These are phyloP conservation scores for Chaetomidium leptoderma DNA, from an alignment of 495 filamentous ascomycete genomes.

Conservation along the genomic window DNA sequence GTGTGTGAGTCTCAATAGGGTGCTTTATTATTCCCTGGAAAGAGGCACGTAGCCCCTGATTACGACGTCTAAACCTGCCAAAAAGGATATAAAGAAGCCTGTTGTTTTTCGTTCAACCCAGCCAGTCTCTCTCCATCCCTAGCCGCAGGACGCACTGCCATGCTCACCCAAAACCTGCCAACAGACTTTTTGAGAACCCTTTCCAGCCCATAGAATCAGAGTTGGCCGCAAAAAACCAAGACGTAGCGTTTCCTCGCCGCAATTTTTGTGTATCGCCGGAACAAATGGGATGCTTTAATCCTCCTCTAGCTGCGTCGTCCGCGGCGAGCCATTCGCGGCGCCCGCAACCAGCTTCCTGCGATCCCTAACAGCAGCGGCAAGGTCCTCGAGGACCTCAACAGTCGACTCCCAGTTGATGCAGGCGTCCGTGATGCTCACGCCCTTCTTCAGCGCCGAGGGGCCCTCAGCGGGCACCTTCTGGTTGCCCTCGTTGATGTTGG, in stretches of 20 bases:
- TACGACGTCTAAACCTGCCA: not conserved
- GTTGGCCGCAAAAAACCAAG: not conserved
- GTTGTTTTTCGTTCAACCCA: not conserved
- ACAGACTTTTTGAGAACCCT: not conserved
- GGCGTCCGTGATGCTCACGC: constrained; percentile 95
- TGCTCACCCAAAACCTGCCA: not conserved
- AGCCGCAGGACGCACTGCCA: not conserved
- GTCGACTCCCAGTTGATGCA: constrained; percentile 95
- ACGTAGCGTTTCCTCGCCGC: not conserved
- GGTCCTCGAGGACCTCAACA: constrained; percentile 74
- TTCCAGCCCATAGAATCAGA: not conserved
- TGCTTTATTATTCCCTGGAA: constrained; percentile 7
- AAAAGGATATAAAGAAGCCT: not conserved
- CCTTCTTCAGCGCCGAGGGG: constrained; percentile 72
- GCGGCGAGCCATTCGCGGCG: constrained; percentile 23
- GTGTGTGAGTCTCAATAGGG: not conserved
- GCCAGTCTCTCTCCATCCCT: not conserved
- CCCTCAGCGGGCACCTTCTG: constrained; percentile 91
- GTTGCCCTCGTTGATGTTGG: constrained; percentile 91
- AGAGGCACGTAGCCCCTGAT: not conserved
- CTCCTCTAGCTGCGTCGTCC: constrained; percentile 42
- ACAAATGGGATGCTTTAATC: constrained; percentile 29
- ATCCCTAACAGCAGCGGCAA: constrained; percentile 78
- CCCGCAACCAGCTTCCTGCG: constrained; percentile 53
- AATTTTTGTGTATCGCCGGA: not conserved